phyloP scores from a whole-genome alignment of 1,284 basidiomycete species.

The Fomitopsis pinicola region DNA sequence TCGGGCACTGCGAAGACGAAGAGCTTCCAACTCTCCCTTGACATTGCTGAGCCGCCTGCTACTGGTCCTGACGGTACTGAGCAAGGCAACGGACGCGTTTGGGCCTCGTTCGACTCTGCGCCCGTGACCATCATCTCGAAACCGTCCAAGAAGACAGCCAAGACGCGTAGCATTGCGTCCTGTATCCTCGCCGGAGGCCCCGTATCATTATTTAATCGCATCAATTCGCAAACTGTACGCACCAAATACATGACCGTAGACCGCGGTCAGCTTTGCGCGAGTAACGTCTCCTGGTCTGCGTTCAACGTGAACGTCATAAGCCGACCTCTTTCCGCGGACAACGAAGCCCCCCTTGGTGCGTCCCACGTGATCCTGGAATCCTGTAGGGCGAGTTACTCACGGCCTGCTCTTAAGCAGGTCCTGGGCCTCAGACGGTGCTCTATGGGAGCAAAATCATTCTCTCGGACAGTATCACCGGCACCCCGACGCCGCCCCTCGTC shows the following conservation, averaged over 20 bases:
- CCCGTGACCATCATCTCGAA: slow-evolving; percentile 95
- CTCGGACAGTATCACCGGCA: slow-evolving; percentile 81
- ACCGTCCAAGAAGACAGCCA: slow-evolving; percentile 95
- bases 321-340: slow-evolving; percentile 39
- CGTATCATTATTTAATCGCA: slow-evolving; percentile 94
- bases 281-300: slow-evolving; percentile 88
- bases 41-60: slow-evolving; percentile 68
- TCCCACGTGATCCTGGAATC: slow-evolving; percentile 48
- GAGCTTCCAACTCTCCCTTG: slow-evolving; percentile 82
- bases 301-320: slow-evolving; percentile 86
- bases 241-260: slow-evolving; percentile 97
- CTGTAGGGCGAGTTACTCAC: slow-evolving; percentile 30
- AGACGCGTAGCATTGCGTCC: slow-evolving; percentile 89
- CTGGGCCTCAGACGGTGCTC: slow-evolving; percentile 77
- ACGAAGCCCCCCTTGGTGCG: slow-evolving; percentile 55
- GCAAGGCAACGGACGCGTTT: slow-evolving; percentile 57
- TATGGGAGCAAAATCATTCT: slow-evolving; percentile 89
- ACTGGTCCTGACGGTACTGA: slow-evolving; percentile 49
- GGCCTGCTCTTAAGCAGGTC: slow-evolving; percentile 38
- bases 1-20: slow-evolving; percentile 86
- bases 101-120: slow-evolving; percentile 90
- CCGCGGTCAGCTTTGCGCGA: slow-evolving; percentile 78
- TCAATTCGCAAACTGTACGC: slow-evolving; percentile 95
- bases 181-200: slow-evolving; percentile 87
- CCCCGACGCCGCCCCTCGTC: slow-evolving; percentile 81